Percentiles rank a stretch among this genome's conserved stretches.
Conservation (phyloP, 1,139 yeast species). For the Hanseniaspora uvarum region DNA sequence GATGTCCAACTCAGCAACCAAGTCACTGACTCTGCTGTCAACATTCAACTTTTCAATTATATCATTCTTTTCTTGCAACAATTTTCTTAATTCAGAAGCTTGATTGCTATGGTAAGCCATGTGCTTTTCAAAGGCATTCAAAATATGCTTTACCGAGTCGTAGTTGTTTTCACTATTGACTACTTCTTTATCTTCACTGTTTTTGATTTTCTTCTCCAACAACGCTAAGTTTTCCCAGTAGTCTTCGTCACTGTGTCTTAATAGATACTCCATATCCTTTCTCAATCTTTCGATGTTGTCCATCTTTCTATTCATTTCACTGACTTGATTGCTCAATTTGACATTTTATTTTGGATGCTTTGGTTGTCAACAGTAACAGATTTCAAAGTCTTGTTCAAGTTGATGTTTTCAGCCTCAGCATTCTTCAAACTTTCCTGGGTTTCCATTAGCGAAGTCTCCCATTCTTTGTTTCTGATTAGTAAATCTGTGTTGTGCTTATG, state of each 20-base stretch:
- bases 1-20: slow-evolving; percentile 11
- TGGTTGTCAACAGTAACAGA: background rate
- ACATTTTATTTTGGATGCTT: background rate
- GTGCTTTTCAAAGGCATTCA: slow-evolving; percentile 14
- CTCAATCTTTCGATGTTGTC: slow-evolving; percentile 3
- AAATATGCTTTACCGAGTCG: slow-evolving; percentile 1
- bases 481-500: background rate
- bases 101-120: slow-evolving; percentile 11
- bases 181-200: background rate
- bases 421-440: background rate
- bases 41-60: slow-evolving; percentile 7
- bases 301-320: background rate
- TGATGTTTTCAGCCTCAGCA: background rate
- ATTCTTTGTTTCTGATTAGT: background rate
- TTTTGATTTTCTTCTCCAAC: slow-evolving; percentile 11
- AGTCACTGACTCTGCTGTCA: slow-evolving; percentile 7
- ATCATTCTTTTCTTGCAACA: slow-evolving; percentile 12
- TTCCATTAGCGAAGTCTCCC: background rate
- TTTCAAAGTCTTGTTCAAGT: background rate
- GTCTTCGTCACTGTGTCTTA: slow-evolving; percentile 12
- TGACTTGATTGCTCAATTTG: background rate
- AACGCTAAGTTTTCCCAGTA: slow-evolving; percentile 12
- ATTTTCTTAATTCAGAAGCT: slow-evolving; percentile 10
- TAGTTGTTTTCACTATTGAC: background rate
- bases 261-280: slow-evolving; percentile 14